Base-by-base conservation (phyloP, 352 stramenopile species). In the Globisporangium megalacanthum region DNA sequence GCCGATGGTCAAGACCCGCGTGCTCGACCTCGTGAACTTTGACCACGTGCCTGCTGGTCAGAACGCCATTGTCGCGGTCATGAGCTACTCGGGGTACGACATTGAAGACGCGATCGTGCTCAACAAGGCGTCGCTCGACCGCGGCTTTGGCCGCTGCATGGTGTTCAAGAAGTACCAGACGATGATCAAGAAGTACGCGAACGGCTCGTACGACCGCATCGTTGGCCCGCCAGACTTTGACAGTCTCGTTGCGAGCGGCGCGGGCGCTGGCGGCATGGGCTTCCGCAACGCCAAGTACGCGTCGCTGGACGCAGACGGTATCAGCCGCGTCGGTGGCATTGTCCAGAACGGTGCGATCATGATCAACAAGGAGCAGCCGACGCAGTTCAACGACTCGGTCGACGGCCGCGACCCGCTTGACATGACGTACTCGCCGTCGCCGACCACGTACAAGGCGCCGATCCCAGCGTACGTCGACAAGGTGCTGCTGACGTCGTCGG, bases 61-160 rank as follows among this genome's bases (percentile, higher is more conserved):
- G 68, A 99, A 99, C 73, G 96, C 96, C 0, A 98, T 95, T 39
- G 97, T 99, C 36, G 97, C 97, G 19, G 97, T 99, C 5, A 99
- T 99, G 97, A 98, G 89, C 75, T 99, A 99, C 70, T 98, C 86
- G 42, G 98, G 98, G 35, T 99, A 99, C 72, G 97, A 99, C 88
- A 99, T 99, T 68, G 98, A 99, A 88, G 98, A 99, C 89, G 97
- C 98, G 33, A 96, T 99, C 50, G 95, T 99, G 45, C 78, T 99
- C 6, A 99, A 99, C 86, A 99, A 99, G 69, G 92, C 89, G 8
- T 97, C 82, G 17, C 60, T 98, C 29, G 95, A 98, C 75, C 86
- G 98, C 48, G 98, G 97, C n/a, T 99, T 99, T 70, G 97, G 96
- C 20, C 88, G 97, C 56, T 99, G 97, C 64, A 98, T 99, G 86